A percentile compares a stretch with the other conserved stretches of the same genome.
phyloP scores from a whole-genome alignment of 768 basidiomycete species.

The Hericium coralloides region DNA sequence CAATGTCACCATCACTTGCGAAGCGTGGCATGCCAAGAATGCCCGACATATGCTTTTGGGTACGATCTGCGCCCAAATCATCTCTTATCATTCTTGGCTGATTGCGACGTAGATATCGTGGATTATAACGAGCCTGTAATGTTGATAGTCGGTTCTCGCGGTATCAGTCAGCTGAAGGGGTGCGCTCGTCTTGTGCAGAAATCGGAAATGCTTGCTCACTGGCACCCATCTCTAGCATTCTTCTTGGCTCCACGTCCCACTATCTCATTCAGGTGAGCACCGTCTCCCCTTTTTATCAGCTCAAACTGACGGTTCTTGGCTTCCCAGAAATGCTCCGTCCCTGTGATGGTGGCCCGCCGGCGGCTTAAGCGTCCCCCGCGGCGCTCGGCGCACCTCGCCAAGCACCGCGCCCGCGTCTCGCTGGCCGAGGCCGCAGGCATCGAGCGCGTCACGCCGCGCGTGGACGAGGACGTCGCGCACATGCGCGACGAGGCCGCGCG shows the following conservation, averaged over 20 bases:
- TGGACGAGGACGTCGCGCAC: slow-evolving; percentile 76
- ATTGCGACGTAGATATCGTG: slow-evolving; percentile 50
- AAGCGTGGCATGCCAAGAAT: slow-evolving; percentile 98
- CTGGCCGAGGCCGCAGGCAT: slow-evolving; percentile 81
- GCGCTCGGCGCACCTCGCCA: slow-evolving; percentile 71
- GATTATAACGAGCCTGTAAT: slow-evolving; percentile 83
- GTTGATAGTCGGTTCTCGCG: slow-evolving; percentile 94
- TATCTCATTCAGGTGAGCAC: slow-evolving; percentile 72
- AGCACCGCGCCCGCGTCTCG: slow-evolving; percentile 73
- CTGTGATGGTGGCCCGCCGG: slow-evolving; percentile 93
- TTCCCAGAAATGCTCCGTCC: slow-evolving; percentile 79
- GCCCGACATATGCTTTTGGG: slow-evolving; percentile 81
- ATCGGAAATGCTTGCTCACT: not conserved
- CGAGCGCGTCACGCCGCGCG: slow-evolving; percentile 79
- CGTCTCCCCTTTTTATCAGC: not conserved
- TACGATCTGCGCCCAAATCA: slow-evolving; percentile 15
- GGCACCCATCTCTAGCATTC: slow-evolving; percentile 43
- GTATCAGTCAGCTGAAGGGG: slow-evolving; percentile 83
- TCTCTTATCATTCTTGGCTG: too few relatives aligned
- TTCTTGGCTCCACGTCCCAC: slow-evolving; percentile 91
- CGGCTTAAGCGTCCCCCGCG: slow-evolving; percentile 82
- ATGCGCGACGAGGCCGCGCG: slow-evolving; percentile 72
- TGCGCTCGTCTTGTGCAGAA: slow-evolving; percentile 25
- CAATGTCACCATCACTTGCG: slow-evolving; percentile 81
- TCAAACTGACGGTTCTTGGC: not conserved